phyloP scores from a whole-genome alignment of 768 basidiomycete genomes.

The Pleurotus salmoneostramineus region DNA sequence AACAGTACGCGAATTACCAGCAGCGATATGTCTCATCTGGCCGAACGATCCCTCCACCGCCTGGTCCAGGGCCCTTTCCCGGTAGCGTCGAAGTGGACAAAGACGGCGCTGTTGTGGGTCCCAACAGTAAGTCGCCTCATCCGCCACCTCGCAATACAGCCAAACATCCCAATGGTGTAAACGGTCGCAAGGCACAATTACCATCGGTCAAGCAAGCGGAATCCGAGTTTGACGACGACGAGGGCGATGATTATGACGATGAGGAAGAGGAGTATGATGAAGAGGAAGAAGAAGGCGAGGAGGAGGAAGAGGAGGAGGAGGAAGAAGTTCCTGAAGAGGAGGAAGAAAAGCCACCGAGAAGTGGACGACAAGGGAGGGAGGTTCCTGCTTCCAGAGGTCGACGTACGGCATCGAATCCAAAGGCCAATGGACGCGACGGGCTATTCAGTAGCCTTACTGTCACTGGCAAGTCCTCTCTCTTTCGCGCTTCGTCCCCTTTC shows the following conservation, averaged over 20 bases:
- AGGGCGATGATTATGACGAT: constrained; percentile 70
- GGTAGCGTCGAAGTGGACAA: constrained; percentile 97
- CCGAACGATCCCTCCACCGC: constrained; percentile 86
- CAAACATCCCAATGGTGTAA: constrained; percentile 15
- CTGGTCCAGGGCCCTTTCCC: constrained; percentile 96
- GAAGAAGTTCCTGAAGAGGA: constrained; percentile 51
- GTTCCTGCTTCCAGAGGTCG: constrained; percentile 11
- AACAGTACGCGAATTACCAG: constrained; percentile 98
- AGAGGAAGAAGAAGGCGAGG: constrained; percentile 37
- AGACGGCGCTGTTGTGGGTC: constrained; percentile 66
- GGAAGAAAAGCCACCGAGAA: constrained; percentile 31
- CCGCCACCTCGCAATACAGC: constrained; percentile 40
- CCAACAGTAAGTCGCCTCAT: constrained; percentile 29
- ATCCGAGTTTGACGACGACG: constrained; percentile 66
- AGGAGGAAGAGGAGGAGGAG: constrained; percentile 36
- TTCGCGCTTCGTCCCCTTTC: constrained; percentile 10
- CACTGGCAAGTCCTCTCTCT: constrained; percentile 48
- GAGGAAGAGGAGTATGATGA: constrained; percentile 32
- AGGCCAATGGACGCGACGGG: constrained; percentile 54
- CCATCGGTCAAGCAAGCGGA: constrained; percentile 31
- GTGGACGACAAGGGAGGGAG: constrained; percentile 14
- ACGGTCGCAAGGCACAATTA: background rate
- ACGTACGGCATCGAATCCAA: constrained; percentile 27
- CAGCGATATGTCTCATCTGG: constrained; percentile 92
- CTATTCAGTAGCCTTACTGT: constrained; percentile 81